These are phyloP conservation scores for Hanseniaspora jakobsenii DNA, from an alignment of 805 yeast species.

Conservation along the genomic window DNA sequence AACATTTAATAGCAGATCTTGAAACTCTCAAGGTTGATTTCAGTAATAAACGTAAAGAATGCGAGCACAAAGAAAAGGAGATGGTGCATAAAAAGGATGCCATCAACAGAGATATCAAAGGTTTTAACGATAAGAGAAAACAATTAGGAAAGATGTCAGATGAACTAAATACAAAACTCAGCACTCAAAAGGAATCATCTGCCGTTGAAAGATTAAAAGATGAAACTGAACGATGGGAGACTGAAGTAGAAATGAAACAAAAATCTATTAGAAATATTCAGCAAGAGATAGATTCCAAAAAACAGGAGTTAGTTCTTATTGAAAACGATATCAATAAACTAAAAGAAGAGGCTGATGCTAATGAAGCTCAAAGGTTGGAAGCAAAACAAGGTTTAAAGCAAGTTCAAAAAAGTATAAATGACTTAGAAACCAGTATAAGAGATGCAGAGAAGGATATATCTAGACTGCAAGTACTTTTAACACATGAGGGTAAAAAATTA, in stretches of 20 bases:
- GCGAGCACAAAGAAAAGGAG: not conserved
- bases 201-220: conserved; percentile 19
- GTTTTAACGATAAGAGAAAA: conserved; percentile 22
- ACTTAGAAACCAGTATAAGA: no score
- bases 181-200: conserved; percentile 26
- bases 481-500: no score
- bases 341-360: conserved; percentile 17
- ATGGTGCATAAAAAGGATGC: conserved; percentile 7
- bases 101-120: conserved; percentile 29
- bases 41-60: not conserved
- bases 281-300: conserved; percentile 19
- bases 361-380: no score
- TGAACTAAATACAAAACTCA: conserved; percentile 21
- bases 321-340: conserved; percentile 17
- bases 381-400: no score
- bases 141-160: conserved; percentile 23
- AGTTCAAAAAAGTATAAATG: no score
- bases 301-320: conserved; percentile 19
- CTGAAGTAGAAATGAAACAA: conserved; percentile 22
- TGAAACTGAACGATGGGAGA: conserved; percentile 22
- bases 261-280: conserved; percentile 23
- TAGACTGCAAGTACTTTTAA: no score
- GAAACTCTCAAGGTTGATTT: conserved; percentile 1
- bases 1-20: conserved; percentile 19
- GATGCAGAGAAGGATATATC: no score